These are phyloP conservation scores for Hypomyces rosellus DNA, from an alignment of 2,329 filamentous ascomycete genomes.

Conservation along the genomic window DNA sequence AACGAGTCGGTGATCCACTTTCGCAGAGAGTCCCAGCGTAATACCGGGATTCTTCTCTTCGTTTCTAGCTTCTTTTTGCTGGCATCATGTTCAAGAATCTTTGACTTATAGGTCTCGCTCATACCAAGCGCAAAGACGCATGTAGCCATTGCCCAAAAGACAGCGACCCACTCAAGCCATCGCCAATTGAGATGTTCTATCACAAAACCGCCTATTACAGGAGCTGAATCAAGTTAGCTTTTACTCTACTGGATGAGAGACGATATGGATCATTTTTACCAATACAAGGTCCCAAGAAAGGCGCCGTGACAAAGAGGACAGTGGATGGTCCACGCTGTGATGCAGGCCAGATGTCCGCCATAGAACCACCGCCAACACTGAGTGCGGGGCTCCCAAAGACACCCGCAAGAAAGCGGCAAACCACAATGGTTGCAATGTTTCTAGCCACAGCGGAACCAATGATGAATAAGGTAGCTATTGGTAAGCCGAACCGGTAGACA, in stretches of 20 bases:
- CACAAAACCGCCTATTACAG: conserved; percentile 13
- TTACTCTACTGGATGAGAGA: background rate
- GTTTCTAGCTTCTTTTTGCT: background rate
- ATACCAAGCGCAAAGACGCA: background rate
- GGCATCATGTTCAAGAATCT: background rate
- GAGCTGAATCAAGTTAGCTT: conserved; percentile 2
- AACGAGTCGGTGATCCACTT: conserved; percentile 5
- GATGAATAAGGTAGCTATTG: conserved; percentile 59
- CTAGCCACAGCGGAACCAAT: conserved; percentile 55
- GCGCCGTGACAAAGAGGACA: conserved; percentile 10
- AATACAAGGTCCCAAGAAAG: conserved; percentile 14
- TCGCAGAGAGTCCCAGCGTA: conserved; percentile 2
- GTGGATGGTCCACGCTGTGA: conserved; percentile 4
- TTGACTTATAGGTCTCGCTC: conserved; percentile 8
- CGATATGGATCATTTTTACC: background rate
- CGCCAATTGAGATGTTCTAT: conserved; percentile 14
- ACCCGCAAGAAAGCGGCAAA: conserved; percentile 62
- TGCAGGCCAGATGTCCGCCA: conserved; percentile 46
- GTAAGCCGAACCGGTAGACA: conserved; percentile 64
- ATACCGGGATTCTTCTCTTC: background rate
- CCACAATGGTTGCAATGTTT: conserved; percentile 62
- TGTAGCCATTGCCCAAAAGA: conserved; percentile 12
- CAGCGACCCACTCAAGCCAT: conserved; percentile 18
- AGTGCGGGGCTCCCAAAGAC: conserved; percentile 67
- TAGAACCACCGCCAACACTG: conserved; percentile 68